Evolutionary conservation across 23 red algal genomes (phyloP).

Genomic region (Gracilaria caudata): DNA sequence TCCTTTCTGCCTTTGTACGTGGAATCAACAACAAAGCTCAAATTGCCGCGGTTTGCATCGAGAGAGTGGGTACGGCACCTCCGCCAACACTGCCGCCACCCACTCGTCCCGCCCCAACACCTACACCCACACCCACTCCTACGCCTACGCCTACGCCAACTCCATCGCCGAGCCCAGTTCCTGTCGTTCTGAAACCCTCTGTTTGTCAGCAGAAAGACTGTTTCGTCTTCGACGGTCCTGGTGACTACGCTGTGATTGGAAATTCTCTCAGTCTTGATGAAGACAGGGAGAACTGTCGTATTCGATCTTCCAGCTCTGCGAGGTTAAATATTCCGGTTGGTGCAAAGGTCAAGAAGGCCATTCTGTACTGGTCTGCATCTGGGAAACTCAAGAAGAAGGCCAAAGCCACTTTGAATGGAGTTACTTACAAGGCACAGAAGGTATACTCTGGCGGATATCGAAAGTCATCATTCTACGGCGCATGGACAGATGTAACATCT

Average conservation of each 20-base stretch:
- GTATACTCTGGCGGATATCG: not conserved
- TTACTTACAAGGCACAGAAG: not conserved
- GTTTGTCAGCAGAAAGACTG: constrained; percentile 16
- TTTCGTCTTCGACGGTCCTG: constrained; percentile 27
- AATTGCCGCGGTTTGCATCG: constrained; percentile 17
- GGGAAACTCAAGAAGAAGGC: constrained; percentile 18
- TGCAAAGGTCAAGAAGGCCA: constrained; percentile 15
- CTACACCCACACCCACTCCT: not conserved
- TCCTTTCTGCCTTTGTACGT: constrained; percentile 7
- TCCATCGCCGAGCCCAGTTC: not conserved
- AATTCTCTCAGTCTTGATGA: constrained; percentile 37
- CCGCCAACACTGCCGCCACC: not conserved
- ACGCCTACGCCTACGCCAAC: not conserved
- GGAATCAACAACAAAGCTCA: constrained; percentile 19
- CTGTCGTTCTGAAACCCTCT: constrained; percentile 9
- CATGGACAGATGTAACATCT: constrained; percentile 27
- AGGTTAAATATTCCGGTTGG: not conserved
- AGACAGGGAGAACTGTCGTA: constrained; percentile 20
- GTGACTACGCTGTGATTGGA: constrained; percentile 32
- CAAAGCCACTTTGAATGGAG: constrained; percentile 3
- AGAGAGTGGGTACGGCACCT: not conserved
- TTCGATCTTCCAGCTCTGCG: constrained; percentile 2
- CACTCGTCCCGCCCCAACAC: not conserved
- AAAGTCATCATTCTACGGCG: constrained; percentile 15
- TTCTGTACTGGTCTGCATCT: constrained; percentile 50